A percentile compares a stretch with the other conserved stretches of the same genome.
phyloP scores from a whole-genome alignment of 306 rosid species.

The Chamaecrista fasciculata region DNA sequence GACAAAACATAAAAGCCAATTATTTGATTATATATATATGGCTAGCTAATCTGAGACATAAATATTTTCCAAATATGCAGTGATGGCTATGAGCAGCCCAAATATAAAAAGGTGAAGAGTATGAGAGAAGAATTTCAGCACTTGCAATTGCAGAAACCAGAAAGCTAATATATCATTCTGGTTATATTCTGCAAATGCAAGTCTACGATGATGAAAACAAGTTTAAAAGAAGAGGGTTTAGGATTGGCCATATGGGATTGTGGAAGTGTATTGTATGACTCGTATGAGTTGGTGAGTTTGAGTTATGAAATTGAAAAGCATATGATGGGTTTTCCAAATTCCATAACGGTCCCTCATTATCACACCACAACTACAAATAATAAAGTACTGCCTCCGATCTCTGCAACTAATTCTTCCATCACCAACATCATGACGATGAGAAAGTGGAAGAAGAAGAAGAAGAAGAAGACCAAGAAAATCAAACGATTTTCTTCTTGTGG shows the following conservation, averaged over 20 bases:
- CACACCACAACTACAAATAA: too few species aligned
- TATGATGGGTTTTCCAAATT: constrained; percentile 41
- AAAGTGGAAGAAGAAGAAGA: constrained; percentile 9
- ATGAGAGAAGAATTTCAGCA: background rate
- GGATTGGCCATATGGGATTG: constrained; percentile 52
- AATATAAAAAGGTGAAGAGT: background rate
- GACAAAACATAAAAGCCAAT: background rate
- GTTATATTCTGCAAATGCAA: background rate
- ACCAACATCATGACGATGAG: constrained; percentile 30
- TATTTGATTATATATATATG: background rate
- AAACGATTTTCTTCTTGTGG: too few species aligned
- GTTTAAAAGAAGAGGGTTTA: constrained; percentile 11
- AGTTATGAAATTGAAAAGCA: constrained; percentile 50
- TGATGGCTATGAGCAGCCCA: background rate
- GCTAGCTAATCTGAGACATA: background rate
- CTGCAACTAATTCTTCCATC: constrained; percentile 2
- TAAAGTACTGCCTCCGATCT: too few species aligned
- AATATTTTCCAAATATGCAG: background rate
- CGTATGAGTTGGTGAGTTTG: constrained; percentile 44
- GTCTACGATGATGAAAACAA: background rate
- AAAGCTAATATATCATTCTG: too few species aligned
- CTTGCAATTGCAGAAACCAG: background rate
- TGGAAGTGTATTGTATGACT: constrained; percentile 60
- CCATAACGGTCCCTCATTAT: too few species aligned
- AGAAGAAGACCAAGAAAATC: constrained; percentile 19